Evolutionary conservation across 169 alveolate genomes (phyloP).

Genomic region (Theileria parva): DNA sequence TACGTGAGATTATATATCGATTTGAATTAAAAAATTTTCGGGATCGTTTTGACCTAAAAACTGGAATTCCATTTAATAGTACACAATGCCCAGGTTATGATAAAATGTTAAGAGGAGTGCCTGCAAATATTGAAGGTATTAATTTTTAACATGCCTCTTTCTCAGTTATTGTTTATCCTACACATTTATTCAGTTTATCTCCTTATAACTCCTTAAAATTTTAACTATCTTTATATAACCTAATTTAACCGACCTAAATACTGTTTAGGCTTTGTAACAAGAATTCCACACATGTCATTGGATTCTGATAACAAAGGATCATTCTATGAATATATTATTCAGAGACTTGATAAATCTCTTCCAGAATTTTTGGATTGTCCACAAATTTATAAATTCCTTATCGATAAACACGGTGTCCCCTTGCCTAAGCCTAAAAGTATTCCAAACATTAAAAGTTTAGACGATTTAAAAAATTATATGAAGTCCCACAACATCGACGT

Average conservation of each 20-base stretch:
- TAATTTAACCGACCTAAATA: not conserved
- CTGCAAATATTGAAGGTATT: not conserved
- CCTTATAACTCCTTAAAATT: not conserved
- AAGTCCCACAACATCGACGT: not conserved
- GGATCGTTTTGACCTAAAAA: not conserved
- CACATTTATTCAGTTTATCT: not conserved
- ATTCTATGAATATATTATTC: not conserved
- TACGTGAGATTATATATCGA: constrained; percentile 3
- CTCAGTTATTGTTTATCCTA: not conserved
- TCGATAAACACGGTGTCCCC: not conserved
- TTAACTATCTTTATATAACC: not conserved
- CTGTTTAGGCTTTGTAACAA: constrained; percentile 5
- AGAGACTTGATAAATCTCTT: not conserved
- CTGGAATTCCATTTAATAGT: not conserved
- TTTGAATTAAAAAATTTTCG: not conserved
- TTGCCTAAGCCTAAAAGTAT: not conserved
- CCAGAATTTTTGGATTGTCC: not conserved
- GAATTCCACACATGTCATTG: not conserved
- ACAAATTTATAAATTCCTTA: not conserved
- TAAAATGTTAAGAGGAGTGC: not conserved
- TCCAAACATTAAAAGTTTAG: not conserved
- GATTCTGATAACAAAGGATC: not conserved
- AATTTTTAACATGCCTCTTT: not conserved
- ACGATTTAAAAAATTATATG: constrained; percentile 3
- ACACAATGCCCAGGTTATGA: not conserved